A percentile compares a stretch with the other conserved stretches of the same genome.
Evolutionary conservation across 306 rosid genomes (phyloP).

Genomic region (Vigna radiata): DNA sequence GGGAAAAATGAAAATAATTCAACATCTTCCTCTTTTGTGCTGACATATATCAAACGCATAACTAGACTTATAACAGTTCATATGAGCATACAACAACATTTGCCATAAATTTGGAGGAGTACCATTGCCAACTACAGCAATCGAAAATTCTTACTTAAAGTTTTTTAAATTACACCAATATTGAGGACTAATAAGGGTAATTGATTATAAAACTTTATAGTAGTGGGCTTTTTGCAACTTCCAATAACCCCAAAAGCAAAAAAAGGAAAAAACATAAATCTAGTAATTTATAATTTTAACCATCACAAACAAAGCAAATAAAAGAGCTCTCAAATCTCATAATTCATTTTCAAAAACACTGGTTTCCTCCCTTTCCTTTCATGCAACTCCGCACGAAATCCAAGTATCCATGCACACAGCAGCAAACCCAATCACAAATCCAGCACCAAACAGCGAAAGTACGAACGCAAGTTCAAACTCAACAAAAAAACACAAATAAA

Average conservation of each 20-base stretch:
- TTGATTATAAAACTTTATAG: neutral
- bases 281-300: neutral
- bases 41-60: neutral
- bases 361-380: neutral
- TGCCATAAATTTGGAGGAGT: neutral
- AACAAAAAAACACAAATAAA: conserved; percentile 13
- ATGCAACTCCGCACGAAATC: conserved; percentile 5
- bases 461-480: conserved; percentile 3
- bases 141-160: conserved; percentile 10
- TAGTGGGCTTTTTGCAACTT: neutral
- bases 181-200: neutral
- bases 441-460: conserved; percentile 15
- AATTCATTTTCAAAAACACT: neutral
- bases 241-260: neutral
- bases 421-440: neutral
- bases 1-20: neutral
- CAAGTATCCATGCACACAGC: neutral
- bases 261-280: neutral
- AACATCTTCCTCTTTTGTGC: neutral
- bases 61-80: conserved; percentile 15
- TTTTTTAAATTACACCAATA: conserved; percentile 11
- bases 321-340: neutral
- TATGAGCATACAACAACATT: neutral
- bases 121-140: neutral
- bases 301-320: neutral